Base-by-base conservation (phyloP, 495 filamentous ascomycete species). In the Hypoxylon lienhwacheense region DNA sequence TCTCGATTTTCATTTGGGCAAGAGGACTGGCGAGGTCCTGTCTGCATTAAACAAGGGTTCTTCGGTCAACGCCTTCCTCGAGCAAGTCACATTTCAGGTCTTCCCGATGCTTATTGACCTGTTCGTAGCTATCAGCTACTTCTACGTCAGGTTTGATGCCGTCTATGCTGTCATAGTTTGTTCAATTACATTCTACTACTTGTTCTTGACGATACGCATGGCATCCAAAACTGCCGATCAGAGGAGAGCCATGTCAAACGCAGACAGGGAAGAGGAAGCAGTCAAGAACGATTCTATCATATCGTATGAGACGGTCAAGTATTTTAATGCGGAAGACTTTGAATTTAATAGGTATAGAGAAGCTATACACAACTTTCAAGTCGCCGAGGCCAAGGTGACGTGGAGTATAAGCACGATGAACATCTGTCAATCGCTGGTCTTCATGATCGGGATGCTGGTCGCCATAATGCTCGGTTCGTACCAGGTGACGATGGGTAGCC, bases 211-310 rank as follows among this genome's bases (percentile, higher is more conserved):
- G 11, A 87, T 98, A 51, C 88, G 91, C 46, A 89, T 98, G 86
- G 93, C 95, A 17, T 86, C 91, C 54, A 96, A 90, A 83, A 80
- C 93, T 60, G 88, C 89, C 8, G 88, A 92, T 65, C 89, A 96
- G 55, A 81, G 92, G 58, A 78, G 93, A 45, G 82, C 92, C 59
- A 96, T 97, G 89, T 89, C 90, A 46, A 97, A 96, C 64, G 87
- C 90, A 10, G 89, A 89, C 47, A 81, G 95, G 41, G 90, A 96
- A 69, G 89, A 97, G 73, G 92, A 96, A 64, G 95, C 93, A 2
- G 91, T 97, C 42, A 97, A 97, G 74, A 97, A 97, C 60, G 95
- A 98, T 65, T 97, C 93, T 0, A 95, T 98, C 81, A 85, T 91
- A 26, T 93, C 91, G 7, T 98, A 97, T 67, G 93, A 98, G 70